phyloP scores from a whole-genome alignment of 345 rosid genomes.

The Aquilaria malaccensis region DNA sequence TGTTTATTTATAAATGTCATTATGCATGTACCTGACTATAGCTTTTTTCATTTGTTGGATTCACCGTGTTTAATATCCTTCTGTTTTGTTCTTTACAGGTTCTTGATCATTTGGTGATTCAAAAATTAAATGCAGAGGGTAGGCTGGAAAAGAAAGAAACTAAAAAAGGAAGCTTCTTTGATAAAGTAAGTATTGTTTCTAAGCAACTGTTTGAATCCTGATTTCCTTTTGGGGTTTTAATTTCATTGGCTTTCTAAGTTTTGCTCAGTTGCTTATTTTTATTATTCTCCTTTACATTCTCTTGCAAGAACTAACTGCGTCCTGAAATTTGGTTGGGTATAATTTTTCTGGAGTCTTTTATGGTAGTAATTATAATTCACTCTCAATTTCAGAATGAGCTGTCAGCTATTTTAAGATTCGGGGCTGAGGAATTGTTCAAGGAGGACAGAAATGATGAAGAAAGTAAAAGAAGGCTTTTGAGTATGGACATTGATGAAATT shows the following conservation, averaged over 20 bases:
- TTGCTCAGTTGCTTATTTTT: neutral
- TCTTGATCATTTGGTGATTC: constrained; percentile 98
- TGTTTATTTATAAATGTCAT: neutral
- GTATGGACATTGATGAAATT: constrained; percentile 98
- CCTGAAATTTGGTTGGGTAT: too few species aligned
- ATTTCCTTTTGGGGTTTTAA: neutral
- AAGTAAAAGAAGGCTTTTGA: constrained; percentile 78
- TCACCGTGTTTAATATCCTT: neutral
- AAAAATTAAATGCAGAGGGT: constrained; percentile 98
- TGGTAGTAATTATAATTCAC: neutral
- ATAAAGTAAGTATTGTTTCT: constrained; percentile 54
- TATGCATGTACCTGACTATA: neutral
- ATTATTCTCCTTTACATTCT: neutral
- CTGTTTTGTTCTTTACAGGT: constrained; percentile 44
- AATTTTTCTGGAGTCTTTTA: neutral
- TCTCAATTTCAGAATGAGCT: constrained; percentile 69
- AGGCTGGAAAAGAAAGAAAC: constrained; percentile 97
- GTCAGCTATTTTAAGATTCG: constrained; percentile 96
- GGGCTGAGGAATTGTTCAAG: constrained; percentile 97
- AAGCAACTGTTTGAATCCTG: neutral
- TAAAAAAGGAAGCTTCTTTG: constrained; percentile 81
- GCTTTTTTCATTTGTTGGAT: constrained; percentile 6
- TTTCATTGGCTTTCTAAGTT: too few species aligned
- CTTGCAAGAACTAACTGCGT: neutral
- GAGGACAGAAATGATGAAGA: constrained; percentile 97